Evolutionary conservation across 2,329 filamentous ascomycete genomes (phyloP), one percentile per base, ranked within the genome.

Genomic region (Calonectria hongkongensis): DNA sequence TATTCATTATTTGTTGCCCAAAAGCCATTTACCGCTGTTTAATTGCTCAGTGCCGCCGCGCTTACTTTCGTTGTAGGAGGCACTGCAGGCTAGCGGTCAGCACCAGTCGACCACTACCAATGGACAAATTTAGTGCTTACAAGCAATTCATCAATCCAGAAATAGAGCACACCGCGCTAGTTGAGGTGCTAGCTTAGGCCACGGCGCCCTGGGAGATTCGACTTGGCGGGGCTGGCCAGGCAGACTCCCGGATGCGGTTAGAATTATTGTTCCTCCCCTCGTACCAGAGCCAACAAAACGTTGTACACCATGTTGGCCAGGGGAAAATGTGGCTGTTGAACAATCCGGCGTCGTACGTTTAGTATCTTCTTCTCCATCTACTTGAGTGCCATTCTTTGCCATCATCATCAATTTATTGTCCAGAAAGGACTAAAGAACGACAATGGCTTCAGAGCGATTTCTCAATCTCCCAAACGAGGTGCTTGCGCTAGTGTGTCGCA

Each of bases 391-490:
- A 12, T 10, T 3, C 3, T 16, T 60, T 12, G 21, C 36, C 25
- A 12, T 18, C 13, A 25, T 7, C 21, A 16, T 2, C 13, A 8
- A 15, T 25, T 21, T 18, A 9, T 25, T 16, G 9, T 5, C 5
- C 3, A 2, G 12, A 15, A 25, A 16, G 16, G 7, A 9, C 7
- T 27, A 13, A 41, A 27, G 27, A 9, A 16, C 54, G 8, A 9
- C 30, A 30, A 60, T 60, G 54, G 36, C 54, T 18, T 12, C 54
- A 2, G 6, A 2, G 6, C 33, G 21, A 41, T 21, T 60, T 1
- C 54, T 60, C n/a, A 33, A 60, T 41, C 54, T 60, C 21, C 54
- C 54, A 7, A 60, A 60, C 36, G 54, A 60, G 36, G 36, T 60
- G 54, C 54, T 60, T 6, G 41, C 36, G 12, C 33, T 60, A 21